These are phyloP conservation scores for Macrocybe gigantea DNA, from an alignment of 768 basidiomycete species.

Conservation along the genomic window DNA sequence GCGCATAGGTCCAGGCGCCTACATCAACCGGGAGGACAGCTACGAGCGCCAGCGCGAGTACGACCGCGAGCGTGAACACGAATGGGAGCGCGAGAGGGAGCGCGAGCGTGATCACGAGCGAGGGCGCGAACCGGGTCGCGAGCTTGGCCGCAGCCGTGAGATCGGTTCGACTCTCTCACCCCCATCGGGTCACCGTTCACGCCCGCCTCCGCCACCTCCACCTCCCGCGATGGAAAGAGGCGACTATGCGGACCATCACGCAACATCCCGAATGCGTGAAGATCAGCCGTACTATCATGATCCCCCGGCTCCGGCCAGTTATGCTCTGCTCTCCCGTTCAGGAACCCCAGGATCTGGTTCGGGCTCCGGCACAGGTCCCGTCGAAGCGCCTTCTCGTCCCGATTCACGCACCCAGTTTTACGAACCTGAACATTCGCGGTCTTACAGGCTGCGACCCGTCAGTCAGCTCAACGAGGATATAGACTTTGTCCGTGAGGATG, in stretches of 20 bases:
- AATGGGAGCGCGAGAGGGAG: constrained; percentile 41
- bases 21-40: constrained; percentile 48
- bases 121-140: constrained; percentile 23
- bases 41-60: constrained; percentile 40
- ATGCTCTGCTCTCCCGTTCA: constrained; percentile 43
- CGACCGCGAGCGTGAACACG: constrained; percentile 32
- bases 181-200: constrained; percentile 29
- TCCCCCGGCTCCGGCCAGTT: constrained; percentile 22
- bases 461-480: constrained; percentile 41
- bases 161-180: constrained; percentile 30
- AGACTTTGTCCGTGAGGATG: constrained; percentile 52
- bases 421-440: constrained; percentile 34
- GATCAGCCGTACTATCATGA: constrained; percentile 33
- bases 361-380: constrained; percentile 29
- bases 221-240: constrained; percentile 13
- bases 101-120: constrained; percentile 31
- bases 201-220: constrained; percentile 12
- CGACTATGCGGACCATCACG: constrained; percentile 26
- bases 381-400: constrained; percentile 43
- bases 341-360: constrained; percentile 51
- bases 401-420: constrained; percentile 47
- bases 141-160: constrained; percentile 19
- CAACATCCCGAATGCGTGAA: constrained; percentile 28
- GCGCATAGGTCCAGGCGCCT: constrained; percentile 57
- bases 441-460: constrained; percentile 48